Conservation (phyloP, 345 rosid genomes). For the Gossypioides kirkii region DNA sequence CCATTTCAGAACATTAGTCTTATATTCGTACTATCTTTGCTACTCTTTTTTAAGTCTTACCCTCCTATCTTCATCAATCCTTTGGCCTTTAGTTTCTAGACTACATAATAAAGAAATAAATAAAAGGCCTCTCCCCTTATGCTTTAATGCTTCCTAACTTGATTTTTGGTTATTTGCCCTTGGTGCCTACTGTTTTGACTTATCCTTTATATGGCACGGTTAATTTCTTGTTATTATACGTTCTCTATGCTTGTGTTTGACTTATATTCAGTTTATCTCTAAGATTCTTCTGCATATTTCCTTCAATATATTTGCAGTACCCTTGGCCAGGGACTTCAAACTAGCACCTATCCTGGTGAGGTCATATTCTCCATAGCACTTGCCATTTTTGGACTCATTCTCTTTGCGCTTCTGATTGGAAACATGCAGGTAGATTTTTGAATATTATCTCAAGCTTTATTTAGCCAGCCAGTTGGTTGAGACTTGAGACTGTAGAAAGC, state of each 20-base stretch:
- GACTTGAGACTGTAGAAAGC: constrained; percentile 11
- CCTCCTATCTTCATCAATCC: not conserved
- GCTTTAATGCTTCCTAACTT: not conserved
- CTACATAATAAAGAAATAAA: not conserved
- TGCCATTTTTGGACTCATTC: constrained; percentile 85
- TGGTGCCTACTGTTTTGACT: not conserved
- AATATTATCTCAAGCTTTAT: not conserved
- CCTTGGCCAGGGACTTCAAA: constrained; percentile 93
- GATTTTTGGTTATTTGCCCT: not conserved
- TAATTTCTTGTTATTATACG: not conserved
- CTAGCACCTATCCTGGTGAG: constrained; percentile 86
- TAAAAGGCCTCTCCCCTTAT: not conserved
- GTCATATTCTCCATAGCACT: constrained; percentile 77
- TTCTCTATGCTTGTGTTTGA: not conserved
- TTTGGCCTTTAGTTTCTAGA: not conserved
- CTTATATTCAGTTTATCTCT: not conserved
- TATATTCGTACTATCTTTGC: not conserved
- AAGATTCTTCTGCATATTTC: constrained; percentile 1
- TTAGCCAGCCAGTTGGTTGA: not conserved
- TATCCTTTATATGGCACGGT: not conserved
- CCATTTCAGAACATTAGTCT: not conserved
- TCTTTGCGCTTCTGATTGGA: constrained; percentile 93
- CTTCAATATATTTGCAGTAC: constrained; percentile 50
- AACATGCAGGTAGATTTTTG: constrained; percentile 82
- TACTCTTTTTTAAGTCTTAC: not conserved